Percentiles rank a stretch among this genome's conserved stretches.
Evolutionary conservation across 306 rosid genomes (phyloP).

Genomic region (Ceratonia siliqua): DNA sequence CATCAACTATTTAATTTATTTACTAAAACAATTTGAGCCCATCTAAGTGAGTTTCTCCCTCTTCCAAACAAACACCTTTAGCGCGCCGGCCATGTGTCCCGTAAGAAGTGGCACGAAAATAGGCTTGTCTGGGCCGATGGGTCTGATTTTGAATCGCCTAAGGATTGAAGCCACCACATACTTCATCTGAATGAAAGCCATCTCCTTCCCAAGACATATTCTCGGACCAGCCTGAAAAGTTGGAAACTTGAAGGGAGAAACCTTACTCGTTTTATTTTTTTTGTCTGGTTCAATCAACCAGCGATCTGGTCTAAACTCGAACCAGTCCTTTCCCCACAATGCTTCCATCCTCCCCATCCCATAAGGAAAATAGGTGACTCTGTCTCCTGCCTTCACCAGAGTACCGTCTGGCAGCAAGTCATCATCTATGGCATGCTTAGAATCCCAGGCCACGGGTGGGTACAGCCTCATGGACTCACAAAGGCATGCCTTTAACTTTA

Average conservation of each 20-base stretch:
- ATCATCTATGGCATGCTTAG: constrained; percentile 67
- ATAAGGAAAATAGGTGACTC: constrained; percentile 85
- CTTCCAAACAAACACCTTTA: constrained; percentile 54
- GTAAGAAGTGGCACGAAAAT: constrained; percentile 81
- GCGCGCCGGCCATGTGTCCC: constrained; percentile 91
- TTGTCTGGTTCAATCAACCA: constrained; percentile 62
- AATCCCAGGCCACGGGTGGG: constrained; percentile 94
- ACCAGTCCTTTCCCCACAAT: constrained; percentile 76
- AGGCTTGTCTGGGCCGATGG: constrained; percentile 48
- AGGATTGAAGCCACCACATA: constrained; percentile 71
- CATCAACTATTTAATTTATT: constrained; percentile 27
- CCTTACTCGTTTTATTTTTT: constrained; percentile 40
- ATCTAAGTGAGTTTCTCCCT: constrained; percentile 44
- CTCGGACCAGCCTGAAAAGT: constrained; percentile 94
- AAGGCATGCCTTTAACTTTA: constrained; percentile 68
- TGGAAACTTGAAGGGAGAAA: constrained; percentile 68
- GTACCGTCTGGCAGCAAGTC: constrained; percentile 81
- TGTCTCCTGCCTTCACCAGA: constrained; percentile 60
- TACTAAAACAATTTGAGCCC: background rate
- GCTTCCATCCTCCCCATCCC: constrained; percentile 94
- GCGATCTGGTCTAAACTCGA: constrained; percentile 75
- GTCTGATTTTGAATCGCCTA: constrained; percentile 49
- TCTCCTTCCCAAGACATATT: constrained; percentile 83
- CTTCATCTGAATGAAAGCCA: constrained; percentile 88
- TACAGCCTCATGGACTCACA: constrained; percentile 85